Evolutionary conservation across 2,329 filamentous ascomycete genomes (phyloP).

Genomic region (Fusarium keratoplasticum): DNA sequence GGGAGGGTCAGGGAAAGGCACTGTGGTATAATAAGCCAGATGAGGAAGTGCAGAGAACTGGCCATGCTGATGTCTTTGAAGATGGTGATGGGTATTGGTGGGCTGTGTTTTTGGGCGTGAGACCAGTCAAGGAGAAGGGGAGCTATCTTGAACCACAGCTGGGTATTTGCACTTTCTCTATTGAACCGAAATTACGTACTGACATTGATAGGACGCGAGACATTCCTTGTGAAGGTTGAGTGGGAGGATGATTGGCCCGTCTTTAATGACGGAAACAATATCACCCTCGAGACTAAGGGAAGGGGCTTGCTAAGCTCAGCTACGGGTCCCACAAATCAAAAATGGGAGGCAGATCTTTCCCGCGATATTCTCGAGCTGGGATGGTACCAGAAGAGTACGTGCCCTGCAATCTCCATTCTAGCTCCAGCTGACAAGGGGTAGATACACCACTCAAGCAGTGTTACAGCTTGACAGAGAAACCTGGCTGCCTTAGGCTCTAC

Average conservation of each 20-base stretch:
- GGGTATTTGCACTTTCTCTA: neutral
- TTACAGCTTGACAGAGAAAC: constrained; percentile 58
- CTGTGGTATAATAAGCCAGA: constrained; percentile 54
- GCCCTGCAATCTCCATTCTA: fast-evolving
- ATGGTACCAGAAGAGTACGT: constrained; percentile 44
- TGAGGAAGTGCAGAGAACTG: constrained; percentile 59
- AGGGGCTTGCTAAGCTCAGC: constrained; percentile 9
- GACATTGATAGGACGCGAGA: constrained; percentile 37
- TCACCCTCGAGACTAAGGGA: constrained; percentile 33
- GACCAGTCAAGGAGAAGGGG: constrained; percentile 22
- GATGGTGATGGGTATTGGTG: constrained; percentile 40
- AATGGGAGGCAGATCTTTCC: constrained; percentile 33
- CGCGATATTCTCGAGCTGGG: constrained; percentile 31
- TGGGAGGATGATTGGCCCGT: constrained; percentile 43
- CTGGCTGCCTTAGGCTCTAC: constrained; percentile 58
- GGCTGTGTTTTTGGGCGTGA: constrained; percentile 38
- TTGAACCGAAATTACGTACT: neutral
- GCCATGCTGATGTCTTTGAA: constrained; percentile 41
- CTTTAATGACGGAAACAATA: constrained; percentile 40
- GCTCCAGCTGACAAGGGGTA: neutral
- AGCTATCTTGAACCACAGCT: constrained; percentile 37
- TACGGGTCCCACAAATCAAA: neutral
- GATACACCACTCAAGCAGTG: constrained; percentile 46
- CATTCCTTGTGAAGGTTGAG: constrained; percentile 41
- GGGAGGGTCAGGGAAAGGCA: constrained; percentile 53